These are phyloP conservation scores for Entomophthora muscae DNA, from an alignment of 371 early-diverging fungal species.

Conservation along the genomic window DNA sequence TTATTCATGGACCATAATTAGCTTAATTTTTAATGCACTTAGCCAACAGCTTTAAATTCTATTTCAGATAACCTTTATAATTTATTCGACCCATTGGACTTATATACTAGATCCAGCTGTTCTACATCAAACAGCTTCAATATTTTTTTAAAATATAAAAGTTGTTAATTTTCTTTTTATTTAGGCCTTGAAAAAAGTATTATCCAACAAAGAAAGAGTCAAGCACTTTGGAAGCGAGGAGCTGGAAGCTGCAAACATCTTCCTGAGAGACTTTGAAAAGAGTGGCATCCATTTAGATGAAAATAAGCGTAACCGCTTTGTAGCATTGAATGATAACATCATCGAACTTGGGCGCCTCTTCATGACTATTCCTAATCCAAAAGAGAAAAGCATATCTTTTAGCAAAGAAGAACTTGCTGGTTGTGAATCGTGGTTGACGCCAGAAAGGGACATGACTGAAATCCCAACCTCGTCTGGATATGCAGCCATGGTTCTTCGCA, in stretches of 20 bases:
- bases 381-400: neutral
- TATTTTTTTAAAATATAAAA: no score
- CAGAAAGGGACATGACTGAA: slow-evolving; percentile 15
- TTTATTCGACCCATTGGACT: no score
- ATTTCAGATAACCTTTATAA: no score
- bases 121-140: no score
- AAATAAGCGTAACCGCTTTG: slow-evolving; percentile 46
- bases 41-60: no score
- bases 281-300: slow-evolving; percentile 77
- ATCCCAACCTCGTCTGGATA: slow-evolving; percentile 32
- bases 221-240: slow-evolving; percentile 42
- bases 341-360: slow-evolving; percentile 60
- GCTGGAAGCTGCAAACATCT: slow-evolving; percentile 55
- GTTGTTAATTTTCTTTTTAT: no score
- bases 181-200: slow-evolving; percentile 40
- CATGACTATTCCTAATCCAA: slow-evolving; percentile 21
- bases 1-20: neutral
- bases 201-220: slow-evolving; percentile 34
- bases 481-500: slow-evolving; percentile 38
- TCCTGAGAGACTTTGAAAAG: slow-evolving; percentile 82
- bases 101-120: no score
- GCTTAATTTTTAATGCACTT: no score
- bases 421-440: neutral
- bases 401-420: neutral
- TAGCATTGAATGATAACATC: slow-evolving; percentile 62